Evolutionary conservation across 805 yeast species (phyloP).

Genomic region (Candida tallmaniae): DNA sequence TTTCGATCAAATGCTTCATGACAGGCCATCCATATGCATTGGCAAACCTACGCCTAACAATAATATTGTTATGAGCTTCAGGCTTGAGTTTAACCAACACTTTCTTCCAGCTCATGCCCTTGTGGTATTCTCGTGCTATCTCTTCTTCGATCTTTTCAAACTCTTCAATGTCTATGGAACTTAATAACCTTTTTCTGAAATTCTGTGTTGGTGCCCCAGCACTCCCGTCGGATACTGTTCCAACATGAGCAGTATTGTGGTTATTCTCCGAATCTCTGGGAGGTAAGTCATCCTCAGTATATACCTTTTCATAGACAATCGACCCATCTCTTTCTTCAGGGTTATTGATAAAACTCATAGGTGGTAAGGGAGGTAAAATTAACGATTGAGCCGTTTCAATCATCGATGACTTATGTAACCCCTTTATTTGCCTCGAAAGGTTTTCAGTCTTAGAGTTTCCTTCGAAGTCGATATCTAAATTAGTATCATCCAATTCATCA

Average conservation of each 20-base stretch:
- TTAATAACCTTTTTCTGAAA: conserved; percentile 17
- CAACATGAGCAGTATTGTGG: background rate
- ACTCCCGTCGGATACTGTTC: conserved; percentile 1
- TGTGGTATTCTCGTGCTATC: conserved; percentile 87
- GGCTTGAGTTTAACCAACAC: conserved; percentile 82
- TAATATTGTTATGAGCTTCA: conserved; percentile 92
- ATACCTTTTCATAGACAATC: conserved; percentile 79
- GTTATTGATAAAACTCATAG: conserved; percentile 58
- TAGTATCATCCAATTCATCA: conserved; percentile 7
- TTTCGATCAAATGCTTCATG: conserved; percentile 69
- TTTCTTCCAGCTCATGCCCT: conserved; percentile 82
- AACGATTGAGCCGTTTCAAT: conserved; percentile 74
- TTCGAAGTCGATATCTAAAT: conserved; percentile 5
- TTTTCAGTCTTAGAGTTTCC: conserved; percentile 16
- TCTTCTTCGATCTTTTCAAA: conserved; percentile 60
- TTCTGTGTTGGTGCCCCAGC: conserved; percentile 3
- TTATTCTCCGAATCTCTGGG: conserved; percentile 1
- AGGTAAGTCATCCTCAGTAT: conserved; percentile 26
- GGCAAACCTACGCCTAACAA: conserved; percentile 82
- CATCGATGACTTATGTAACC: conserved; percentile 65
- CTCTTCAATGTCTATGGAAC: conserved; percentile 24
- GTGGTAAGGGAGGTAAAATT: conserved; percentile 77
- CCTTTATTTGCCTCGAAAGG: conserved; percentile 20
- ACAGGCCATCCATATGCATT: conserved; percentile 97
- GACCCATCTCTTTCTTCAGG: conserved; percentile 62